Evolutionary conservation across 345 rosid genomes (phyloP).

Genomic region (Hirschfeldia incana): DNA sequence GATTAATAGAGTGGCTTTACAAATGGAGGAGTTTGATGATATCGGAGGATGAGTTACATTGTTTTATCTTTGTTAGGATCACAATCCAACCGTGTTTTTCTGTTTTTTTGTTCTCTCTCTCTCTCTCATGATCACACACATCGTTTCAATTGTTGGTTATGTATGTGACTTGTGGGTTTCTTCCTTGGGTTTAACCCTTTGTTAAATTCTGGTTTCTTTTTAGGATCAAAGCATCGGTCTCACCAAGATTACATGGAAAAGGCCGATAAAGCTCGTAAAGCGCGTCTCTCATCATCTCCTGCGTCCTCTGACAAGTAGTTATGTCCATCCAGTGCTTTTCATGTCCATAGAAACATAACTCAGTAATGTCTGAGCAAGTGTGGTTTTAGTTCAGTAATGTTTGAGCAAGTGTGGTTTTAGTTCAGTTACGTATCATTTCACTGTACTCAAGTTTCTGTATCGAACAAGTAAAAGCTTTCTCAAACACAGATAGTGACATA

Average conservation of each 20-base stretch:
- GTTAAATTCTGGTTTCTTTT: conserved; percentile 2
- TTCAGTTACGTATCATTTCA: not conserved
- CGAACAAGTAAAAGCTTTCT: not conserved
- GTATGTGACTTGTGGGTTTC: not conserved
- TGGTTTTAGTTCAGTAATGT: conserved; percentile 8
- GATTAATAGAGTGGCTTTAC: no score
- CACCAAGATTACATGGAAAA: conserved; percentile 98
- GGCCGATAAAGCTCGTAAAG: conserved; percentile 82
- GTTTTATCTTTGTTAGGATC: no score
- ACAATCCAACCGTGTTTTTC: no score
- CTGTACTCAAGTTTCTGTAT: conserved; percentile 12
- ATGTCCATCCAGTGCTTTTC: not conserved
- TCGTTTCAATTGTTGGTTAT: not conserved
- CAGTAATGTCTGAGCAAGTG: conserved; percentile 13
- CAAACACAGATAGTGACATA: not conserved
- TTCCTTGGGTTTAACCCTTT: not conserved
- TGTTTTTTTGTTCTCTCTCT: no score
- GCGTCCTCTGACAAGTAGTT: conserved; percentile 40
- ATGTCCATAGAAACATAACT: conserved; percentile 21
- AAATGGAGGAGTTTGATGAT: no score
- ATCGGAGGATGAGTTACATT: no score
- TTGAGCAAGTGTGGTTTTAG: not conserved
- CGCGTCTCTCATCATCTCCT: conserved; percentile 67
- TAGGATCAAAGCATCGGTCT: conserved; percentile 82
- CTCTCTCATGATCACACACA: no score